phyloP scores from a whole-genome alignment of 2,329 filamentous ascomycete species.

The Colletotrichum godetiae region DNA sequence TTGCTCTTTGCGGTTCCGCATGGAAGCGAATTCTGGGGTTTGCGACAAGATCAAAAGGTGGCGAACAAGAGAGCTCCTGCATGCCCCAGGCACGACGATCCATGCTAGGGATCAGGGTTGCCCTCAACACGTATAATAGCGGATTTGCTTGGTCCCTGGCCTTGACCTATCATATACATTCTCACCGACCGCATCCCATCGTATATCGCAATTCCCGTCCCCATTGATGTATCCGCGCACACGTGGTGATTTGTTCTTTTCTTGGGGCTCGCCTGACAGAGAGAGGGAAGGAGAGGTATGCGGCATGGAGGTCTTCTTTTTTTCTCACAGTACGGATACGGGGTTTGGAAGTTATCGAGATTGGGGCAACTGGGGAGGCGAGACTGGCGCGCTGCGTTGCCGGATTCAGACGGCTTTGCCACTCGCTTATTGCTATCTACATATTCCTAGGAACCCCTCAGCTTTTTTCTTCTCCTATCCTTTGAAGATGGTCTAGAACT shows the following conservation, averaged over 20 bases:
- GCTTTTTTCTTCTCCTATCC: not conserved
- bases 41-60: not conserved
- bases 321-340: not conserved
- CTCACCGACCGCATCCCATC: slow-evolving; percentile 6
- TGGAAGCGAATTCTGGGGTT: not conserved
- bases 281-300: not conserved
- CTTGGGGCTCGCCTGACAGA: not conserved
- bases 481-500: not conserved
- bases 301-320: not conserved
- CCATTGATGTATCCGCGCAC: not conserved
- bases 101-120: not conserved
- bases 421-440: not conserved
- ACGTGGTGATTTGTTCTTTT: not conserved
- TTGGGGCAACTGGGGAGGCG: not conserved
- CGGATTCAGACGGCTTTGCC: not conserved
- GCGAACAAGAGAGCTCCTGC: slow-evolving; percentile 6
- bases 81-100: slow-evolving; percentile 11
- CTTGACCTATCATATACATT: slow-evolving; percentile 14
- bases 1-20: not conserved
- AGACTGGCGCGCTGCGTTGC: not conserved
- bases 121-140: not conserved
- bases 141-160: not conserved
- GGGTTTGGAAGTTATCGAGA: not conserved
- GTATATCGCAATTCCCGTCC: not conserved
- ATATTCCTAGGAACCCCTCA: not conserved